Evolutionary conservation across 495 filamentous ascomycete genomes (phyloP).

Genomic region (Talaromyces adpressus): DNA sequence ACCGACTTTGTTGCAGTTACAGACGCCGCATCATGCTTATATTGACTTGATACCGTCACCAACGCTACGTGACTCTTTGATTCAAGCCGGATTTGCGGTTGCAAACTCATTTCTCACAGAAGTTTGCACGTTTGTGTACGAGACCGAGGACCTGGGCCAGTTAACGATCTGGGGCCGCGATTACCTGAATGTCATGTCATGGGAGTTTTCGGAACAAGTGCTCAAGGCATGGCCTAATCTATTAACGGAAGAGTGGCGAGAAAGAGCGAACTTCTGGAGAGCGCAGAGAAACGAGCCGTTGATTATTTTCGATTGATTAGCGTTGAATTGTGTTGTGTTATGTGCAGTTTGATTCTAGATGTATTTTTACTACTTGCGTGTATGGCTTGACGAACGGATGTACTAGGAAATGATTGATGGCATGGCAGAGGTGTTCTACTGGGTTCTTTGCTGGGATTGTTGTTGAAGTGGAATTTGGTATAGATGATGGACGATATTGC

Average conservation of each 20-base stretch:
- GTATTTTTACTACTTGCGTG: background rate
- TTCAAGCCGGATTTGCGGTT: constrained; percentile 8
- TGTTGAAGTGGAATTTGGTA: background rate
- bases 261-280: constrained; percentile 28
- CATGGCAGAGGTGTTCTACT: background rate
- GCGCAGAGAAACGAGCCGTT: constrained; percentile 19
- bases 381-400: background rate
- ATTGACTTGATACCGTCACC: constrained; percentile 32
- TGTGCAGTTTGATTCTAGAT: background rate
- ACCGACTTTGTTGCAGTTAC: constrained; percentile 28
- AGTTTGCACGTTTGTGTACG: constrained; percentile 16
- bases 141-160: constrained; percentile 20
- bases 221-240: constrained; percentile 26
- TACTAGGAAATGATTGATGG: background rate
- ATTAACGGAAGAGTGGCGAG: constrained; percentile 20
- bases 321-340: background rate
- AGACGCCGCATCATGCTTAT: constrained; percentile 31
- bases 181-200: constrained; percentile 24
- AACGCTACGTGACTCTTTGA: constrained; percentile 19
- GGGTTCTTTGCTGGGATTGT: background rate
- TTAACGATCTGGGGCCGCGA: constrained; percentile 31
- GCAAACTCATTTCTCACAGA: constrained; percentile 20
- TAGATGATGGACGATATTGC: background rate
- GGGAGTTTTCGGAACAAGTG: constrained; percentile 26
- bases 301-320: constrained; percentile 3